Evolutionary conservation across 306 rosid genomes (phyloP), one percentile per base, ranked within the genome.

Genomic region (Oemleria cerasiformis): DNA sequence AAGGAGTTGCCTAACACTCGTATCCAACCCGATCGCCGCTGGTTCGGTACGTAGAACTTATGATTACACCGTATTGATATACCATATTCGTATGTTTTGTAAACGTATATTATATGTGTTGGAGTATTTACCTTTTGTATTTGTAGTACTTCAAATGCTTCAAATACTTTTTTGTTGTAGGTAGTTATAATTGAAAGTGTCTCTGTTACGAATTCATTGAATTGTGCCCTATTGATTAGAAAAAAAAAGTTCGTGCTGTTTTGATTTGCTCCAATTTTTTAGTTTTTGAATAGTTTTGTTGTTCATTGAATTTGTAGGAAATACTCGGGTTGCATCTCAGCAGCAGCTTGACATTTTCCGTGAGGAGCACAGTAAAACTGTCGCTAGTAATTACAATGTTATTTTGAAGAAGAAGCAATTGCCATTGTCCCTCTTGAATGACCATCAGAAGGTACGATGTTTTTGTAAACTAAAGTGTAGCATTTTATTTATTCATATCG

Each of bases 1-100:
- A 83, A 86, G 78, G 97, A 94, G 16, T 80, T 91, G 74, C 97
- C 98, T 1, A 17, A 61, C 53, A 94, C 95, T 0, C 80, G 95
- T 65, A 94, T 94, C 73, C 97, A 87, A 84, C 94, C 98, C n/a
- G 97, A 87, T 75, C 96, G 92, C 48, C 84, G 86, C 59, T 94
- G 96, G 95, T 91, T 94, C 41, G 92, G 97, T 92, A 49, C 36
- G 91, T 63, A 40, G 9, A 51, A 30, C 20, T 9, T 15, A 34
- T 59, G 20, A 11, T 6, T 34, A 14, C 64, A 59, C 42, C 1
- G 15, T 56, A 20, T 11, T 9, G 9, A 4, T 17, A 51, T 51
- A n/a, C 9, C 56, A 9, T 17, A 17, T 50, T 6, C 55, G 10
- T 50, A 7, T 50, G 19, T 19, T 30, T 30, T 4, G 36, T 30